A percentile compares a stretch with the other conserved stretches of the same genome.
phyloP scores from a whole-genome alignment of 2,329 filamentous ascomycete genomes.

The Pseudogymnoascus sp. region DNA sequence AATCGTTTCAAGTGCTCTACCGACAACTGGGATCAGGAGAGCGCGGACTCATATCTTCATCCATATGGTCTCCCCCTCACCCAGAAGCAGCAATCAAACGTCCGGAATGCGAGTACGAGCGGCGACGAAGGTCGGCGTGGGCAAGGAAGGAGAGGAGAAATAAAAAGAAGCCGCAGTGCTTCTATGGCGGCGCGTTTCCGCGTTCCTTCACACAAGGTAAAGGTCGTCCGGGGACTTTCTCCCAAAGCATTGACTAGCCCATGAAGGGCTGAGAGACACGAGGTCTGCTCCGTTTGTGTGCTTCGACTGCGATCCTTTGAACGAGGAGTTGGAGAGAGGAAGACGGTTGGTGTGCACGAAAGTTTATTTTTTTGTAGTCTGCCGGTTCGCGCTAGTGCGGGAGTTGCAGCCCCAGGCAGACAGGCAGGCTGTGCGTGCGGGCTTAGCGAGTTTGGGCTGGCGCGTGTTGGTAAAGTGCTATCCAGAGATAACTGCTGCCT shows the following conservation, averaged over 20 bases:
- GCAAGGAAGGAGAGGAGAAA: conserved; percentile 46
- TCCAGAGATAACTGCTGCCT: not conserved
- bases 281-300: conserved; percentile 72
- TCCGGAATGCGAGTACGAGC: conserved; percentile 28
- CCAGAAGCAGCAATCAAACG: conserved; percentile 25
- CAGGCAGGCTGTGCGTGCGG: not conserved
- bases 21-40: conserved; percentile 32
- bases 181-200: conserved; percentile 99
- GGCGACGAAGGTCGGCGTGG: conserved; percentile 26
- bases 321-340: conserved; percentile 67
- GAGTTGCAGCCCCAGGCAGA: conserved; percentile 3
- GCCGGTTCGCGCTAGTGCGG: not conserved
- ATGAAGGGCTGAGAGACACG: conserved; percentile 32
- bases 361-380: conserved; percentile 10
- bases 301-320: conserved; percentile 99
- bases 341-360: conserved; percentile 22
- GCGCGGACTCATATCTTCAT: conserved; percentile 87
- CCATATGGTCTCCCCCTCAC: conserved; percentile 47
- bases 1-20: not conserved
- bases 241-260: conserved; percentile 68
- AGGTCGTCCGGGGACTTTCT: conserved; percentile 99
- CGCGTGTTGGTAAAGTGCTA: conserved; percentile 3
- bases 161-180: conserved; percentile 87
- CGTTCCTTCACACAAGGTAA: conserved; percentile 44
- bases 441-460: not conserved